Conservation (phyloP, 208 protist genomes). For the Leishmania tropica region DNA sequence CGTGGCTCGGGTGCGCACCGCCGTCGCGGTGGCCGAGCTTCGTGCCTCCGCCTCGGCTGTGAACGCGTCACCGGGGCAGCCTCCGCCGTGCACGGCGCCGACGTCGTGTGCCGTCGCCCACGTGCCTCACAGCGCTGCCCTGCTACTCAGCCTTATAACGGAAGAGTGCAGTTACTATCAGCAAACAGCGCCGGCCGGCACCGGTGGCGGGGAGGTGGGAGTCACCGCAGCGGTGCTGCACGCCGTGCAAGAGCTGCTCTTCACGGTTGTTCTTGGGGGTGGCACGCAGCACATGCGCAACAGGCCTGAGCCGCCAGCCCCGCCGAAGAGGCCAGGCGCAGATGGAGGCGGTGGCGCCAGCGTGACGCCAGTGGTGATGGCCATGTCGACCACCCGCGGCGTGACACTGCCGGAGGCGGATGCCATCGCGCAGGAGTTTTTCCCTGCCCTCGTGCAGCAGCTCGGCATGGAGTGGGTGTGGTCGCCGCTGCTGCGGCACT, state of each 20-base stretch:
- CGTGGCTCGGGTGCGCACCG: constrained; percentile 23
- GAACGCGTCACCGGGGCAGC: background rate
- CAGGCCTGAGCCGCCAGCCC: constrained; percentile 19
- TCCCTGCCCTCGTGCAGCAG: constrained; percentile 75
- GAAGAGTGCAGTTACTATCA: constrained; percentile 26
- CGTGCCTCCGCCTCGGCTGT: constrained; percentile 18
- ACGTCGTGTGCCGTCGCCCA: background rate
- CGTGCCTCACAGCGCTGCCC: constrained; percentile 15
- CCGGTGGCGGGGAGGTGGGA: background rate
- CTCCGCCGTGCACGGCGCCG: background rate
- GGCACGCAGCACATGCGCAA: constrained; percentile 33
- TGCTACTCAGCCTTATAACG: constrained; percentile 24
- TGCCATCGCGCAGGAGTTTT: constrained; percentile 44
- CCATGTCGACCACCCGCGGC: constrained; percentile 44
- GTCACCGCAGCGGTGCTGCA: constrained; percentile 37
- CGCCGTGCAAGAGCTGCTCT: constrained; percentile 67
- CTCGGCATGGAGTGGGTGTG: constrained; percentile 85
- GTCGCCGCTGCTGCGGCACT: constrained; percentile 66
- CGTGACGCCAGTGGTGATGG: background rate
- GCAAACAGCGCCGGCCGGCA: constrained; percentile 16
- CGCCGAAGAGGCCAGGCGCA: constrained; percentile 7
- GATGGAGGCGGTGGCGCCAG: background rate
- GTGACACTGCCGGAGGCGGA: constrained; percentile 67
- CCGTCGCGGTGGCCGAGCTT: constrained; percentile 9
- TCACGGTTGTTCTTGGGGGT: constrained; percentile 48